Base-by-base conservation (phyloP, 495 filamentous ascomycete species). In the Pseudomonodictys pantanalensis region DNA sequence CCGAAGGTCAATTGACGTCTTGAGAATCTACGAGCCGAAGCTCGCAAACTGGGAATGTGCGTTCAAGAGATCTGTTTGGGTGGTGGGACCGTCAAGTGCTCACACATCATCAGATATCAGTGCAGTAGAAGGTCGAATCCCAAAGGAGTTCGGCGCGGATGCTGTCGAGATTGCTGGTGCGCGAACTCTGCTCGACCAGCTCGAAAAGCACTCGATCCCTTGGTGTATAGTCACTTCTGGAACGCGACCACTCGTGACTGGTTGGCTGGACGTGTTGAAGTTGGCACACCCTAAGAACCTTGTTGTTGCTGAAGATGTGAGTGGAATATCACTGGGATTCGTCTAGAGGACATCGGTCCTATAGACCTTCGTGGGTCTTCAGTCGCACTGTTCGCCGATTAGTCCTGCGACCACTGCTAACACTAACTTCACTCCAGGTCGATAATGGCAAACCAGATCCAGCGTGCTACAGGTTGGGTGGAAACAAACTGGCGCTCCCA, bases 151-250 rank as follows among this genome's bases (percentile, higher is more conserved):
- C 74, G 90, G 89, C 54, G 72, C 74, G 20, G 88, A 93, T 70
- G 92, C 89, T 30, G 78, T 86, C 51, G 91, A 95, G 72, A 87
- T 96, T 67, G 88, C 87, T 39, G 91, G 90, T 28, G 76, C 79
- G 20, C 76, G 84, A 56, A 68, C 67, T 39, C 66, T 89, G 48
- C 79, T 90, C 55, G 67, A 78, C 49, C 68, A 77, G n/a, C 77
- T 89, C 8, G 80, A 87, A 55, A 67, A 74, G 28, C 71, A 74
- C 29, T 70, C 76, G 43, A 84, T 81, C 0, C 84, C 83, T 43
- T 98, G 93, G 93, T 87, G 89, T 23, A 92, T 98, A 56, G 92
- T 97, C 8, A 98, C 93, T 4, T 92, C 87, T 1, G 93, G 93
- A 24, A 92, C 90, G 0, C 76, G 79, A 39, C 87, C 90, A 3